phyloP scores from a whole-genome alignment of 495 filamentous ascomycete genomes.

The Trichoderma orchidacearum region DNA sequence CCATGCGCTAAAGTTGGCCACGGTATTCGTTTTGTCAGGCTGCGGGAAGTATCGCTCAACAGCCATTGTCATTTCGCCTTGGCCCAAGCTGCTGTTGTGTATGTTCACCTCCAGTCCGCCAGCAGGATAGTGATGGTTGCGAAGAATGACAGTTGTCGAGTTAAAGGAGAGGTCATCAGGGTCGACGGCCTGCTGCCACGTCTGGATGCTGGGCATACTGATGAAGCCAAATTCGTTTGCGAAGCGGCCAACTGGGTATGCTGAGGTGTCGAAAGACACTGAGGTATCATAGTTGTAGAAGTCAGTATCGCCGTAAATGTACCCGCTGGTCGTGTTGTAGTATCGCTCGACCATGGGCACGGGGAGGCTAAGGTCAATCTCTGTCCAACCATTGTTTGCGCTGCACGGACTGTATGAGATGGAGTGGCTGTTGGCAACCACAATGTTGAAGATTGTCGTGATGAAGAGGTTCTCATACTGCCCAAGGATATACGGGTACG shows the following conservation, averaged over 20 bases:
- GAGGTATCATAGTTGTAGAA: conserved; percentile 52
- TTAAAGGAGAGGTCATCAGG: conserved; percentile 44
- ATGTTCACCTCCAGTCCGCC: conserved; percentile 36
- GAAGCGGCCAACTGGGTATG: conserved; percentile 49
- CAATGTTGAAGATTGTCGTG: conserved; percentile 42
- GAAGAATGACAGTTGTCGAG: conserved; percentile 41
- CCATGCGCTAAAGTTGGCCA: conserved; percentile 59
- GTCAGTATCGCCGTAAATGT: conserved; percentile 55
- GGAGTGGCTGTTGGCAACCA: conserved; percentile 49
- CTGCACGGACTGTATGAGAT: conserved; percentile 57
- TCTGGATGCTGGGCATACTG: conserved; percentile 51
- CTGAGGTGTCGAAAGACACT: conserved; percentile 39
- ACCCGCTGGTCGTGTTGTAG: conserved; percentile 39
- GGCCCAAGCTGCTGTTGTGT: conserved; percentile 29
- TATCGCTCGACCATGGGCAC: conserved; percentile 50
- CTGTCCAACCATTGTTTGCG: conserved; percentile 48
- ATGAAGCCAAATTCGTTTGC: conserved; percentile 56
- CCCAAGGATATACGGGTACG: conserved; percentile 24
- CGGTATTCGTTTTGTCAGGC: conserved; percentile 38
- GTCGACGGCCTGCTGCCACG: conserved; percentile 42
- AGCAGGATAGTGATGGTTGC: conserved; percentile 53
- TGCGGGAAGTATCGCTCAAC: conserved; percentile 46
- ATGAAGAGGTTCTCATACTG: conserved; percentile 55
- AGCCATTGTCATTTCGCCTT: conserved; percentile 51
- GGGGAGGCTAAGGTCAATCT: conserved; percentile 40